Evolutionary conservation across 169 alveolate genomes (phyloP), one percentile per base, ranked within the genome.

Genomic region (Perkinsus chesapeaki): DNA sequence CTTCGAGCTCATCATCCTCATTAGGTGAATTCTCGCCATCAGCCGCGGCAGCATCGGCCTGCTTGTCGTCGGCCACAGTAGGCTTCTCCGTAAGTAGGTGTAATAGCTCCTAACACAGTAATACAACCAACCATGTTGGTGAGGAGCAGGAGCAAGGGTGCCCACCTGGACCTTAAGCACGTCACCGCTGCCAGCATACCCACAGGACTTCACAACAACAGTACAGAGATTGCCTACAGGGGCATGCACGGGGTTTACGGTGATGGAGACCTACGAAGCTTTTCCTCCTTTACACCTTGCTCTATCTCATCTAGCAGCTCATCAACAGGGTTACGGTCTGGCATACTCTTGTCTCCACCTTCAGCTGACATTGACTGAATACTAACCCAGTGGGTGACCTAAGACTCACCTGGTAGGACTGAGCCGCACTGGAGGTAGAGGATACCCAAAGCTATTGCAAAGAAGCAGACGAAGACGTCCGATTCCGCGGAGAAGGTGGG

Each of bases 151-250:
- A n/a, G n/a, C n/a, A n/a, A n/a, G n/a, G n/a, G n/a, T n/a, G 23
- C 82, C 23, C 27, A 60, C 82, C 23, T 91, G 73, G 31, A 98
- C 99, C 95, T 98, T 97, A 39, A 99, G 95, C 0, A 99, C 99
- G 93, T 99, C 99, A 27, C 99, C 99, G 82, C 99, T 97, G 48
- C 99, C 99, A 27, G 99, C 99, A 23, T 47, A 91, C 31, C 82
- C 82, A 23, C 82, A 60, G 27, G 82, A 60, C 82, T 60, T 60
- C 82, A 60, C 82, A 7, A 60, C 82, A 60, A 60, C 82, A 1
- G 82, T 60, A 23, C 82, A 60, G 31, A 60, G 82, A 9, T 60
- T 60, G 3, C 82, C 82, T 60, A n/a, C n/a, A n/a, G n/a, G n/a
- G n/a, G n/a, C n/a, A n/a, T n/a, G n/a, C n/a, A n/a, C n/a, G n/a